phyloP scores from a whole-genome alignment of 208 protist genomes.

The Leishmania braziliensis region DNA sequence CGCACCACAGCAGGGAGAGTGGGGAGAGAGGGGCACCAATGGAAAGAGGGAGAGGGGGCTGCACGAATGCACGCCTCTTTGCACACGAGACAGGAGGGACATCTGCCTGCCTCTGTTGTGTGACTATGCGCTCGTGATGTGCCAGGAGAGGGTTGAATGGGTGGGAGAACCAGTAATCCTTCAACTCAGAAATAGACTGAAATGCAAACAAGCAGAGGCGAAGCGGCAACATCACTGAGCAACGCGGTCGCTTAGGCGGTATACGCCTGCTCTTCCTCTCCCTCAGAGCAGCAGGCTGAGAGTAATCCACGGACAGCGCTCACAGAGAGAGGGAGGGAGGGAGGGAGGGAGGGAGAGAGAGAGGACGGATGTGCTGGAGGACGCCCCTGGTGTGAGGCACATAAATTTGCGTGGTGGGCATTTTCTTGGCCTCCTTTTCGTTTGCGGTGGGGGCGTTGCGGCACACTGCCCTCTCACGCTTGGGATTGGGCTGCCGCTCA shows the following conservation, averaged over 20 bases:
- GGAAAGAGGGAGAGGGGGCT: neutral
- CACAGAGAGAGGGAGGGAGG: neutral
- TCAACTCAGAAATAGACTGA: constrained; percentile 15
- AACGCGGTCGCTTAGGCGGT: neutral
- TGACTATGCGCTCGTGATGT: neutral
- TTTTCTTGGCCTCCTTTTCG: neutral
- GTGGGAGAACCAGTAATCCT: neutral
- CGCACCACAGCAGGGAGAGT: neutral
- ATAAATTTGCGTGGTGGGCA: neutral
- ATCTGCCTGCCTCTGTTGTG: neutral
- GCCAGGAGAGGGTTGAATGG: neutral
- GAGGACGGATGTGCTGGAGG: neutral
- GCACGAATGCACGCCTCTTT: neutral
- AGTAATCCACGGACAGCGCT: neutral
- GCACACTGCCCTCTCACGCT: neutral
- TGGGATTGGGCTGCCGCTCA: neutral
- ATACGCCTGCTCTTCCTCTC: neutral
- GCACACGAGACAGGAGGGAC: neutral
- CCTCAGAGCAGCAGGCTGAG: neutral
- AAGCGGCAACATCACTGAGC: neutral
- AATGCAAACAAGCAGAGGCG: constrained; percentile 28
- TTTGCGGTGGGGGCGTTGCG: neutral
- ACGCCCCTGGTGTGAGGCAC: neutral
- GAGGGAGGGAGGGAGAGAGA: neutral
- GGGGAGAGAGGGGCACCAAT: too few species aligned